Base-by-base conservation (phyloP, 371 early-diverging fungal genomes). In the Blakeslea trispora region DNA sequence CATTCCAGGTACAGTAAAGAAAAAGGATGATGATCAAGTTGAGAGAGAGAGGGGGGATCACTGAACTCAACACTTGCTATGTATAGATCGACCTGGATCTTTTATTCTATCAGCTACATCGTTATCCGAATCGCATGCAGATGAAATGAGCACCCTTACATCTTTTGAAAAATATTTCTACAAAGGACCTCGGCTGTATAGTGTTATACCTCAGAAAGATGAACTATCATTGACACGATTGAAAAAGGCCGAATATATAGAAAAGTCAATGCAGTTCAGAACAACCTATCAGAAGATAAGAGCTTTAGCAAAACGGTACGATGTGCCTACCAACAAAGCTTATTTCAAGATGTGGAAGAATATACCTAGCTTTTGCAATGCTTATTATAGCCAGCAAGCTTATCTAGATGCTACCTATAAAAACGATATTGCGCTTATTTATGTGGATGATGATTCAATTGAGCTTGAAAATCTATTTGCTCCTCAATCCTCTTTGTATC, bases 101-200 rank as follows among this genome's bases (percentile, higher is more conserved):
- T 73, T 76, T 50, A 42, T 71, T 39, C 22, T 76, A 11, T 64
- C 63, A 21, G 62, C 76, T 1, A 53, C 58, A 3, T 19, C 45
- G 19, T 34, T 53, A 7, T 52, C 53, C 23, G 59, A 63, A 32
- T 31, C 32, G 2, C 44, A 59, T n/a, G 24, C 37, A 23, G 57
- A 53, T 35, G 55, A 66, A 10, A 45, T 51, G 1, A 41, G 60
- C 0, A 53, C 63, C n/a, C 48, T 62, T 5, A 57, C 59, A 1
- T 66, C 71, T 1, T 66, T 63, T 53, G 76, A 75, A 53, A 57
- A 57, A 17, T 76, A 68, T 24, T 73, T 73, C 53, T 66, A 58
- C 24, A 72, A 66, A 45, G 66, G 72, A 8, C 66, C 68, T 31
- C 61, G 71, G 17, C 32, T 72, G 15, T 74, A 57, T 50, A 50